These are phyloP conservation scores for Pichia ethanolica DNA, from an alignment of 805 yeast genomes.

Conservation along the genomic window DNA sequence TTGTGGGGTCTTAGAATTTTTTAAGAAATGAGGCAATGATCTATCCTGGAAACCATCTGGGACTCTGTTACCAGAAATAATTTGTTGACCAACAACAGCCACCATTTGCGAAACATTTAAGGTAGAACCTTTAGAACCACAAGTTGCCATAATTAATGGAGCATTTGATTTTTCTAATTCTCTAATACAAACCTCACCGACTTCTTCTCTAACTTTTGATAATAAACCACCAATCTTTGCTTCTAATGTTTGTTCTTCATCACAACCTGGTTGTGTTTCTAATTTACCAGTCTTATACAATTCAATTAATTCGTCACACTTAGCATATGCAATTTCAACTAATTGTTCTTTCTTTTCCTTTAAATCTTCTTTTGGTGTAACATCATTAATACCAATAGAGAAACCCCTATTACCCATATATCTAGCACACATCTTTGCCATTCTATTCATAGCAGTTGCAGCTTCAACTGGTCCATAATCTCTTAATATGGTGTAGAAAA, in stretches of 20 bases:
- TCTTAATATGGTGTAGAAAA: conserved; percentile 87
- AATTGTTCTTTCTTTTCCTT: conserved; percentile 72
- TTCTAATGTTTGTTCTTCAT: conserved; percentile 96
- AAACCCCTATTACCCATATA: conserved; percentile 92
- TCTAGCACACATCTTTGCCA: conserved; percentile 98
- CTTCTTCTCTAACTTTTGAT: conserved; percentile 97
- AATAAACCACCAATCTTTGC: conserved; percentile 94
- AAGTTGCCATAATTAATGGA: conserved; percentile 97
- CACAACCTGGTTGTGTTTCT: conserved; percentile 98
- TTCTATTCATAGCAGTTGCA: conserved; percentile 92
- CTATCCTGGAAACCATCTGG: conserved; percentile 99
- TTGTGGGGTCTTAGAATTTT: conserved; percentile 94
- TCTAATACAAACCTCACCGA: conserved; percentile 93
- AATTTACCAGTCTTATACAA: conserved; percentile 74
- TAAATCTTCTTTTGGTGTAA: conserved; percentile 82
- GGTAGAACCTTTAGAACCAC: conserved; percentile 98
- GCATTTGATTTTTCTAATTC: conserved; percentile 89
- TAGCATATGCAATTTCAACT: conserved; percentile 84
- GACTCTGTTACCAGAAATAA: conserved; percentile 96
- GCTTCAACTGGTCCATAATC: conserved; percentile 98
- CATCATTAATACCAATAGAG: conserved; percentile 95
- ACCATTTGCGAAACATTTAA: conserved; percentile 99
- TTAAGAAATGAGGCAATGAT: conserved; percentile 92
- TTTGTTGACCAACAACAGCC: conserved; percentile 99
- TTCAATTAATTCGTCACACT: conserved; percentile 86